Evolutionary conservation across 345 rosid species (phyloP).

Genomic region (Dovyalis caffra): DNA sequence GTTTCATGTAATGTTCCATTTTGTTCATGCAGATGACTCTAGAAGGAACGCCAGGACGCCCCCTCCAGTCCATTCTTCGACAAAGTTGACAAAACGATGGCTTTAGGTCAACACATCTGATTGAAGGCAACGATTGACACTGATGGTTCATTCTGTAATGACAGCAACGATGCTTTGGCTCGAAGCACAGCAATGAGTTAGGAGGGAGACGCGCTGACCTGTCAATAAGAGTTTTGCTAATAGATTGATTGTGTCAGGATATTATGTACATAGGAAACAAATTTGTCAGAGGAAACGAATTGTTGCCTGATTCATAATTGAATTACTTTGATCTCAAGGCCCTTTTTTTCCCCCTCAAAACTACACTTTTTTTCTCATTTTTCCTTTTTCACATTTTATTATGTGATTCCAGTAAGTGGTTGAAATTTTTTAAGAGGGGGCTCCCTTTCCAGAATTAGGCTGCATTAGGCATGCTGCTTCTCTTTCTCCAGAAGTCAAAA

Average conservation of each 20-base stretch:
- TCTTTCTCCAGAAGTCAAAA: too few relatives aligned
- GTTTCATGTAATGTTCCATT: conserved; percentile 8
- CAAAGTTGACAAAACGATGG: conserved; percentile 8
- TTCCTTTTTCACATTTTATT: too few relatives aligned
- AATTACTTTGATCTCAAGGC: background rate
- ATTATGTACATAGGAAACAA: too few relatives aligned
- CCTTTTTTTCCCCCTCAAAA: background rate
- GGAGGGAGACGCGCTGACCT: conserved; percentile 1
- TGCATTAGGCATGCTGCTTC: too few relatives aligned
- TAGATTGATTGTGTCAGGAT: background rate
- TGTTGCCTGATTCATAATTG: background rate
- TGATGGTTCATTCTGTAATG: background rate
- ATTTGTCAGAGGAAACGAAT: background rate
- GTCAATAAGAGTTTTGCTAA: background rate
- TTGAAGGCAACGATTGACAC: background rate
- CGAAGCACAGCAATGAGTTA: conserved; percentile 34
- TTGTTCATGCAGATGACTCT: conserved; percentile 37
- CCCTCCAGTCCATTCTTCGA: conserved; percentile 39
- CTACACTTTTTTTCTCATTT: background rate
- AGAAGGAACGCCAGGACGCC: conserved; percentile 73
- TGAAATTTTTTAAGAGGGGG: too few relatives aligned
- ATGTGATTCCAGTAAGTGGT: too few relatives aligned
- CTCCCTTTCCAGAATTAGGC: too few relatives aligned
- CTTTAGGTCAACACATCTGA: background rate
- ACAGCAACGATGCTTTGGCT: conserved; percentile 38